Conservation (phyloP, 441 rosid genomes). For the Euphorbia celastroides region DNA sequence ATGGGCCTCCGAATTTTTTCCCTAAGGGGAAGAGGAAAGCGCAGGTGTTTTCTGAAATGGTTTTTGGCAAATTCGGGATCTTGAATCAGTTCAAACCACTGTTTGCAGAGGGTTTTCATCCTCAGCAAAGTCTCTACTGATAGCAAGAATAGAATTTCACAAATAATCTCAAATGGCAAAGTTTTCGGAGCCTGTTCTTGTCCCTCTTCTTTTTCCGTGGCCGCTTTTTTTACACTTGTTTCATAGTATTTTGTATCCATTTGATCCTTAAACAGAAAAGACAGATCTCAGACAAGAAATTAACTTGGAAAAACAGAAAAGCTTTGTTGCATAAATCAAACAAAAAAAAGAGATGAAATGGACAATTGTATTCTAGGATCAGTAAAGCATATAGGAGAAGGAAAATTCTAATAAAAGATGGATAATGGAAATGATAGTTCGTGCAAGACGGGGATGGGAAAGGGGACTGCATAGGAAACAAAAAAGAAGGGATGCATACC, state of each 20-base stretch:
- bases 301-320: background rate
- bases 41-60: background rate
- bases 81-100: background rate
- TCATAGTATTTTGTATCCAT: background rate
- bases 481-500: background rate
- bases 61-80: background rate
- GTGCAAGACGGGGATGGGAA: background rate
- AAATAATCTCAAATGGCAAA: background rate
- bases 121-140: background rate
- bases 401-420: background rate
- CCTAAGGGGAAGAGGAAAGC: background rate
- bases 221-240: background rate
- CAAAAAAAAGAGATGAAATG: background rate
- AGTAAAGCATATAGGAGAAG: background rate
- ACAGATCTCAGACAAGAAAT: background rate
- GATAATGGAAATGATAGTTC: too few species aligned
- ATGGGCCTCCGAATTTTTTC: background rate
- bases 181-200: background rate
- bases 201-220: background rate
- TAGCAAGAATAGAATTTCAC: background rate
- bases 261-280: background rate
- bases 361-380: background rate
- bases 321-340: background rate
- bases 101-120: background rate
- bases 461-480: background rate